Evolutionary conservation across 768 basidiomycete species (phyloP), one percentile per base, ranked within the genome.

Genomic region (Leccinellum albellum): DNA sequence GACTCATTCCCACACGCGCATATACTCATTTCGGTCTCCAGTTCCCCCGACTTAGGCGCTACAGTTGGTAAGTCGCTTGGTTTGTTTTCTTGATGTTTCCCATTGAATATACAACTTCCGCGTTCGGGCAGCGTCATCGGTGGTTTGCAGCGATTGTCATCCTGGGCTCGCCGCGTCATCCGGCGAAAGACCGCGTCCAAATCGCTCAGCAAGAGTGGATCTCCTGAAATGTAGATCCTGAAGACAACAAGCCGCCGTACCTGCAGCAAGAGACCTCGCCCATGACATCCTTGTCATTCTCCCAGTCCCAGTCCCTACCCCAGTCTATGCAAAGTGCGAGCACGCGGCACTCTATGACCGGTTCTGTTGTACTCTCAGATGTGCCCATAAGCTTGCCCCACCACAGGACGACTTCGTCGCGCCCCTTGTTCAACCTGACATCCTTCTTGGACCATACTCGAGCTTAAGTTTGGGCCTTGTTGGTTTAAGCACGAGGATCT

Each of bases 221-320:
- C 79, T 91, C 17, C 75, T 90, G 24, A 76, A 83, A n/a, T 1
- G 75, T 72, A 20, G 71, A 78, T 47, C 82, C 83, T 1, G 85
- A 82, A 24, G 82, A 83, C 45, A 79, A 76, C 32, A 75, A 76
- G 13, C 70, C 73, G 2, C 60, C 66, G 53, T 62, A 83, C 69
- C 87, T 89, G 66, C 80, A 79, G 32, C 89, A 89, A 0, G 86
- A 91, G 60, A 79, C 87, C 0, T 85, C 85, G 46, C 84, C 86
- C 10, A 82, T 84, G 14, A 64, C 72, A 1, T 76, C 78, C 32
- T 33, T 4, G 13, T 75, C 78, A 6, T 71, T 76, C 9, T 73
- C 75, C 0, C 75, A 70, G 23, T 75, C 66, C 2, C 73, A 68
- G 44, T 68, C 32, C 14, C 32, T 14, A n/a, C n/a, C n/a, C n/a